Conservation (phyloP, 2,329 filamentous ascomycete species). For the Zalaria obscura region DNA sequence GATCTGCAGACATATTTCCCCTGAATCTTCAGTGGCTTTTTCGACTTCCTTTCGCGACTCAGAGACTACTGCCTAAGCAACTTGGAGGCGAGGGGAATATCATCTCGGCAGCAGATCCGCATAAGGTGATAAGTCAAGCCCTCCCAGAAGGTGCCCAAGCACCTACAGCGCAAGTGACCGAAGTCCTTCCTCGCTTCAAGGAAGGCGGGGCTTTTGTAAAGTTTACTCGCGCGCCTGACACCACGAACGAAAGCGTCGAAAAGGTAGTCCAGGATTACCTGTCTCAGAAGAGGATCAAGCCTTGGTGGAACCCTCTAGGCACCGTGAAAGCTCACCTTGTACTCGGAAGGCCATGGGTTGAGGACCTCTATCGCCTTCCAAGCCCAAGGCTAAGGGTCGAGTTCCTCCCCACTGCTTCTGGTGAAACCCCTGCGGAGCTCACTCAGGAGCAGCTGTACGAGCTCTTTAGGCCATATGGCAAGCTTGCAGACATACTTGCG, state of each 20-base stretch:
- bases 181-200: constrained; percentile 72
- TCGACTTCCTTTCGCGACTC: constrained; percentile 34
- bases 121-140: constrained; percentile 35
- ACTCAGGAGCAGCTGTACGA: constrained; percentile 79
- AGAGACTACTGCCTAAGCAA: constrained; percentile 28
- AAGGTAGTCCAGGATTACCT: constrained; percentile 38
- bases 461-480: constrained; percentile 80
- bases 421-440: constrained; percentile 59
- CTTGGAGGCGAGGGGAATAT: constrained; percentile 36
- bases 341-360: constrained; percentile 78
- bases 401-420: constrained; percentile 61
- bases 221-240: constrained; percentile 44
- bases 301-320: constrained; percentile 80
- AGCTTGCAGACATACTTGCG: constrained; percentile 69
- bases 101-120: constrained; percentile 41
- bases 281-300: constrained; percentile 56
- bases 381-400: constrained; percentile 66
- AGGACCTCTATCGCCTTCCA: constrained; percentile 77
- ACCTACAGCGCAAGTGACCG: constrained; percentile 49
- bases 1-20: constrained; percentile 60
- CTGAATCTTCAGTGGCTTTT: constrained; percentile 55
- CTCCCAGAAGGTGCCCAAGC: constrained; percentile 10
- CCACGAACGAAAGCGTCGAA: constrained; percentile 47
- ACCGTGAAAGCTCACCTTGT: constrained; percentile 60
- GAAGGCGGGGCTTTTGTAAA: constrained; percentile 93